A percentile compares a stretch with the other conserved stretches of the same genome.
Evolutionary conservation across 352 stramenopile species (phyloP).

Genomic region (Phytophthora ramorum): DNA sequence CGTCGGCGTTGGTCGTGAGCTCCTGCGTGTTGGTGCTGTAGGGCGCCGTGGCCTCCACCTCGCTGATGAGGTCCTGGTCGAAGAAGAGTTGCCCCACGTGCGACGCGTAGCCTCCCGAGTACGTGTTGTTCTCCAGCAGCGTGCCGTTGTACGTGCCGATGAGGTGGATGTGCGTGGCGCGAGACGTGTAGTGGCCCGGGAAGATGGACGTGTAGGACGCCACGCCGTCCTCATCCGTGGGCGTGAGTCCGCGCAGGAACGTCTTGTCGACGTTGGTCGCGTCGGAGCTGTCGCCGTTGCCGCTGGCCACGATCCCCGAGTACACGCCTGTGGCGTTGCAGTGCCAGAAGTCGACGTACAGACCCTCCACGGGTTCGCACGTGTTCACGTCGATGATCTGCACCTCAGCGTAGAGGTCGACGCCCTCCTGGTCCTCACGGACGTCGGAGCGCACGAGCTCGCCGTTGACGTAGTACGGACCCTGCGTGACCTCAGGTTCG

Average conservation of each 20-base stretch:
- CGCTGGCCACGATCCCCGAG: conserved; percentile 31
- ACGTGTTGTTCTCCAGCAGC: conserved; percentile 28
- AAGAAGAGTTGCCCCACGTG: conserved; percentile 30
- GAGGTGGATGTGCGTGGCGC: conserved; percentile 22
- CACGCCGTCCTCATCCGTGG: conserved; percentile 16
- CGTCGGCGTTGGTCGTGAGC: conserved; percentile 31
- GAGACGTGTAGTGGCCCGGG: too few relatives aligned
- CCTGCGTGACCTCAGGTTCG: conserved; percentile 32
- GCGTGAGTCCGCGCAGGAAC: conserved; percentile 16
- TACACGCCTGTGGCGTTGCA: conserved; percentile 38
- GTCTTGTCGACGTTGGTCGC: conserved; percentile 21
- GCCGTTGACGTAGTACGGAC: conserved; percentile 22
- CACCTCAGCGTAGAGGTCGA: conserved; percentile 35
- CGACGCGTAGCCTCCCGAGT: conserved; percentile 14
- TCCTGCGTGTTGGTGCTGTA: conserved; percentile 32
- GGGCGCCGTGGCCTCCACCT: conserved; percentile 12
- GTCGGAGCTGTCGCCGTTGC: conserved; percentile 28
- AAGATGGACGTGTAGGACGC: conserved; percentile 22
- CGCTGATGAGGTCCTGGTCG: conserved; percentile 28
- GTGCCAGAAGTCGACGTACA: conserved; percentile 39
- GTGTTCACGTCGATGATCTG: conserved; percentile 40
- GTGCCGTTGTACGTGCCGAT: conserved; percentile 30
- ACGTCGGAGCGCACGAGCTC: conserved; percentile 29
- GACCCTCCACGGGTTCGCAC: conserved; percentile 25
- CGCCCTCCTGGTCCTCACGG: conserved; percentile 27